A percentile compares a stretch with the other conserved stretches of the same genome.
Evolutionary conservation across 495 filamentous ascomycete genomes (phyloP).

Genomic region (Paragyromitra xinjiangensis): DNA sequence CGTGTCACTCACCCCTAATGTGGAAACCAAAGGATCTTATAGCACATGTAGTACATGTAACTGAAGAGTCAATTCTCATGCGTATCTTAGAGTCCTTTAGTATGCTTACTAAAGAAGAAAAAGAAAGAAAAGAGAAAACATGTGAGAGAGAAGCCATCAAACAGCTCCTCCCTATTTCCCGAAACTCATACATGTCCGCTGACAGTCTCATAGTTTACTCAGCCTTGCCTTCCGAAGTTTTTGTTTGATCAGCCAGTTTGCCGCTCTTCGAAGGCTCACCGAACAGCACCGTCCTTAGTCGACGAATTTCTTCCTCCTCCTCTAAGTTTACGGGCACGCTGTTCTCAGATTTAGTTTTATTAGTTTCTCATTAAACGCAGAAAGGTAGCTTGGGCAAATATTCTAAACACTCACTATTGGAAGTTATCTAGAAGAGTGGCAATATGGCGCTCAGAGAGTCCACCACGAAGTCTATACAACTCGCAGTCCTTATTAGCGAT

Average conservation of each 20-base stretch:
- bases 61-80: background rate
- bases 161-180: background rate
- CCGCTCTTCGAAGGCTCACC: background rate
- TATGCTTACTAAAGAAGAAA: background rate
- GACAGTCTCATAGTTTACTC: background rate
- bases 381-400: background rate
- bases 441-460: background rate
- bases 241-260: background rate
- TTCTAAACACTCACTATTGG: conserved; percentile 6
- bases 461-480: background rate
- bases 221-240: background rate
- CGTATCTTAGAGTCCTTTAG: background rate
- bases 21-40: background rate
- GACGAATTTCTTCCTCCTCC: conserved; percentile 20
- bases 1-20: background rate
- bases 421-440: conserved; percentile 4
- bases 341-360: background rate
- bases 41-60: background rate
- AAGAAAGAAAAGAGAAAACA: background rate
- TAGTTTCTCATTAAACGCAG: background rate
- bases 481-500: conserved; percentile 7
- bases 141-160: background rate
- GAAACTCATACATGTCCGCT: background rate
- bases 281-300: conserved; percentile 14
- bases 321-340: background rate